Evolutionary conservation across 2,329 filamentous ascomycete species (phyloP), one percentile per base, ranked within the genome.

Genomic region (Diaporthe nobilis): DNA sequence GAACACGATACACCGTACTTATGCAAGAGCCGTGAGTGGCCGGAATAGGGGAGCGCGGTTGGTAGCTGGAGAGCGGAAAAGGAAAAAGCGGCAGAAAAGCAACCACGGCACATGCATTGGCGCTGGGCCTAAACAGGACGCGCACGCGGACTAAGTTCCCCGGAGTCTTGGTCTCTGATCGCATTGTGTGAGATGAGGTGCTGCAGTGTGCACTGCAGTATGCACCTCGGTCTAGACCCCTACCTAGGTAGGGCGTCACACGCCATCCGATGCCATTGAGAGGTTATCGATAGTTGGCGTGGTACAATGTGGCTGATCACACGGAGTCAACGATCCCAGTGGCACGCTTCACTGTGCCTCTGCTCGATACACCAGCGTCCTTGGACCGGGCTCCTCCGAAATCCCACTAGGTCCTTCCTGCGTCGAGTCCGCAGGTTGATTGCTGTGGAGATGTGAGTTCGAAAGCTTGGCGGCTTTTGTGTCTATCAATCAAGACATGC

Each of bases 211-310:
- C 9, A 28, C 13, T 39, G 37, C 15, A 42, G 42, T 22, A 49
- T 65, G 61, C 65, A 70, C 47, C n/a, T 70, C 34, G 65, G 47
- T 70, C 65, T 70, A 70, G 65, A 42, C 47, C 65, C 65, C 49
- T 70, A 31, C 31, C 31, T 31, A 31, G 31, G 31, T 31, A n/a
- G 34, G 49, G 34, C 34, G 65, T 31, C 65, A 55, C 65, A 70
- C 65, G 65, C 65, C 65, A 53, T 25, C 49, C 49, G 65, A 55
- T 70, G 65, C 65, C 65, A 70, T 70, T 70, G 65, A 70, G 49
- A 70, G 65, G 65, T 70, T 70, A 70, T 70, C 65, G 65, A 70
- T 70, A 55, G 49, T 70, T 70, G 47, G 34, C 49, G 65, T 70
- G n/a, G 34, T 53, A 70, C 65, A 68, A 31, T 25, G 65, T 70